Conservation (phyloP, 768 basidiomycete genomes). For the Rhodosporidiobolus sp. region DNA sequence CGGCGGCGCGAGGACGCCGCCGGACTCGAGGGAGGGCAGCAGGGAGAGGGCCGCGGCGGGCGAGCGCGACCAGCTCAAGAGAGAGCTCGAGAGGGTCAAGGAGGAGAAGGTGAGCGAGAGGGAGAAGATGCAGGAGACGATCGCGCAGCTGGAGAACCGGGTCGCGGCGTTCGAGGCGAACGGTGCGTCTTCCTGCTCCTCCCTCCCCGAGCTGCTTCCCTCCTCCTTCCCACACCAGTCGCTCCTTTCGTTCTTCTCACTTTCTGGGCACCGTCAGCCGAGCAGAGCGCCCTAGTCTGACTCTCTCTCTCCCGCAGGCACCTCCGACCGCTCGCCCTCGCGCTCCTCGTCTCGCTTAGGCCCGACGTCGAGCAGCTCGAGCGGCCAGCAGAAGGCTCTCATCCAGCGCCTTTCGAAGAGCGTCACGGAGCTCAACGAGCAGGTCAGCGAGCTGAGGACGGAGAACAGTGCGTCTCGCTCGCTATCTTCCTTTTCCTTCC, state of each 20-base stretch:
- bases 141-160: conserved; percentile 6
- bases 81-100: not conserved
- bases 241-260: not conserved
- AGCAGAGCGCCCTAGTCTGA: too few relatives aligned
- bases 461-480: conserved; percentile 20
- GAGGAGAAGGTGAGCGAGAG: not conserved
- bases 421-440: conserved; percentile 4
- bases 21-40: not conserved
- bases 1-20: too few relatives aligned
- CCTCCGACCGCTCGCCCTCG: not conserved
- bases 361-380: not conserved
- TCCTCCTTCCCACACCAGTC: not conserved
- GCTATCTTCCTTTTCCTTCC: not conserved
- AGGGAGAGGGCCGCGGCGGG: not conserved
- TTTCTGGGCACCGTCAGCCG: too few relatives aligned
- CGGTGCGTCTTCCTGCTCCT: not conserved
- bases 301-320: not conserved
- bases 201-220: not conserved
- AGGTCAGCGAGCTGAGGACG: not conserved
- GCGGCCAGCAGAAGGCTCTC: not conserved
- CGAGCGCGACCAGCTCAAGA: not conserved
- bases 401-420: not conserved
- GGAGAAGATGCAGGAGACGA: conserved; percentile 2
- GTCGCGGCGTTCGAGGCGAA: conserved; percentile 10
- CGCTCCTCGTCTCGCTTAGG: not conserved